Conservation (phyloP, 345 rosid species). For the Citrus unshiu region DNA sequence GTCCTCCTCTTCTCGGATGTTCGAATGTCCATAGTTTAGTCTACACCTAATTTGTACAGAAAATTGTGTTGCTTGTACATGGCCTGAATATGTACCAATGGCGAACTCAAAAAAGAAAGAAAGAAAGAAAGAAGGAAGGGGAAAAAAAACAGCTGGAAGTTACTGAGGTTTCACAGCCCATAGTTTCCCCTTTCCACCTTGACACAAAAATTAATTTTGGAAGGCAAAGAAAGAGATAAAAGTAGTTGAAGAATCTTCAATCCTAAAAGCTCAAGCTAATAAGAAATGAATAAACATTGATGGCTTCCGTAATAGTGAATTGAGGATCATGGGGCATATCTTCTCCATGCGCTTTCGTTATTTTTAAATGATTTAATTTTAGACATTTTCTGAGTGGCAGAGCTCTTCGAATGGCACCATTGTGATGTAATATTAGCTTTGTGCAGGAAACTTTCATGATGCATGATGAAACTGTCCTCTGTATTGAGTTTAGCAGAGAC, state of each 20-base stretch:
- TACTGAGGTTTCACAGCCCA: too few relatives aligned
- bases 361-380: background rate
- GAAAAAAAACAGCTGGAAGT: too few relatives aligned
- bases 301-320: background rate
- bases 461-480: conserved; percentile 97
- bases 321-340: background rate
- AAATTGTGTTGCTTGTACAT: background rate
- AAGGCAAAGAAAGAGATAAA: background rate
- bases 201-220: background rate
- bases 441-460: conserved; percentile 97
- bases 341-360: conserved; percentile 9
- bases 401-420: conserved; percentile 11
- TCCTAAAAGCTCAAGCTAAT: background rate
- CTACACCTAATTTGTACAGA: background rate
- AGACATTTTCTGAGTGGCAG: background rate
- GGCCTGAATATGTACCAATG: background rate
- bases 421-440: conserved; percentile 16
- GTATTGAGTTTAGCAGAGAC: conserved; percentile 96
- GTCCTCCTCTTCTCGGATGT: background rate
- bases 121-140: too few relatives aligned
- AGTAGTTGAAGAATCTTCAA: background rate
- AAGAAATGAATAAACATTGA: background rate
- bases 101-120: background rate
- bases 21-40: background rate
- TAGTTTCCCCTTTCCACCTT: background rate